Percentiles rank a stretch among this genome's conserved stretches.
Conservation (phyloP, 192 early-diverging fungal species). For the Paraglomus brasilianum region DNA sequence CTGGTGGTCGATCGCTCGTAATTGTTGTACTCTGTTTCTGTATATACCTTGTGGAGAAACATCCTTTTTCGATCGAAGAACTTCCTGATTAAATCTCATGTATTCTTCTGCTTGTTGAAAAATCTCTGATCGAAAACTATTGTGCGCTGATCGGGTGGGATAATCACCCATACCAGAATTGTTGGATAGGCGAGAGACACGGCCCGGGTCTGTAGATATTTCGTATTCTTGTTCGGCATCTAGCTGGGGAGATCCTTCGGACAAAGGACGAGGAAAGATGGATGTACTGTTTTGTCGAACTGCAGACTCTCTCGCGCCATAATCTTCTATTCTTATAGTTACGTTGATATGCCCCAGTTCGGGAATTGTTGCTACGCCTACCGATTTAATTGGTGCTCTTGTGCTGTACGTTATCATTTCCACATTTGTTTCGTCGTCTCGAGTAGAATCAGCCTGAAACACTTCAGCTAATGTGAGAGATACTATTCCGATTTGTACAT, state of each 20-base stretch:
- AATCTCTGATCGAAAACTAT: constrained; percentile 22
- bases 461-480: constrained; percentile 23
- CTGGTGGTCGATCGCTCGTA: constrained; percentile 23
- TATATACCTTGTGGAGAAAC: background rate
- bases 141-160: no score
- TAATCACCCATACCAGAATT: no score
- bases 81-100: constrained; percentile 25
- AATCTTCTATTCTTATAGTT: constrained; percentile 28
- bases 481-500: constrained; percentile 24
- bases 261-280: no score
- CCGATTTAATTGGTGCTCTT: constrained; percentile 21
- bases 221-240: no score
- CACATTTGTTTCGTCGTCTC: constrained; percentile 22
- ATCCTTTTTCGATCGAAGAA: constrained; percentile 11
- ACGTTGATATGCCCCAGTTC: constrained; percentile 29
- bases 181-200: no score
- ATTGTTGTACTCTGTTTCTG: constrained; percentile 28
- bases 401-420: constrained; percentile 27
- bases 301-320: background rate
- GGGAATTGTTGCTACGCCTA: constrained; percentile 2
- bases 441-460: constrained; percentile 13
- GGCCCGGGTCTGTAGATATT: no score
- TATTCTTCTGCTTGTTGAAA: constrained; percentile 30
- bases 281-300: no score
- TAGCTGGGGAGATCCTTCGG: no score